These are phyloP conservation scores for Gryganskiella cystojenkinii DNA, from an alignment of 192 early-diverging fungal genomes.

Conservation along the genomic window DNA sequence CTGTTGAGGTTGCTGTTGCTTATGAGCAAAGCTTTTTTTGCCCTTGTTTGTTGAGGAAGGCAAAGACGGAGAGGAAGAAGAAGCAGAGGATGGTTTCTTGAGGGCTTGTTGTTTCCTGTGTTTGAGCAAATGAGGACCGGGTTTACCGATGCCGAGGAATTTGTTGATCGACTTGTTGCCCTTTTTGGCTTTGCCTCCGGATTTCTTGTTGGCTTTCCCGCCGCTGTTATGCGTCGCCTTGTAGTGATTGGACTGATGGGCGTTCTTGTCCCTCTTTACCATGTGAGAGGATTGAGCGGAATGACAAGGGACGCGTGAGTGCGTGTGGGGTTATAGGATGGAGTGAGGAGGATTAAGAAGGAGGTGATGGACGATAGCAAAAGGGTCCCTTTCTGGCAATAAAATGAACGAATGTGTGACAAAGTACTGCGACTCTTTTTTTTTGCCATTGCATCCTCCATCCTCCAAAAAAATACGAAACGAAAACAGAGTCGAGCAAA, in stretches of 20 bases:
- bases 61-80: background rate
- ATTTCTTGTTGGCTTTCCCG: constrained; percentile 28
- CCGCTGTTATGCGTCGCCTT: constrained; percentile 26
- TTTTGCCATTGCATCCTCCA: too few relatives aligned
- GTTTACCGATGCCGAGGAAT: constrained; percentile 39
- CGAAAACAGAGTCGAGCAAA: too few relatives aligned
- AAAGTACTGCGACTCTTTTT: too few relatives aligned
- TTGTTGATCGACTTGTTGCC: constrained; percentile 48
- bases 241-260: constrained; percentile 40
- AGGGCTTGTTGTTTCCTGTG: constrained; percentile 7
- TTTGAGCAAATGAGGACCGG: constrained; percentile 33
- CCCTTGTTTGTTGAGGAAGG: constrained; percentile 1
- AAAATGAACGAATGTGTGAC: too few relatives aligned
- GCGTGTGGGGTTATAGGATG: too few relatives aligned
- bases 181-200: constrained; percentile 28
- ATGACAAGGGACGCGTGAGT: too few relatives aligned
- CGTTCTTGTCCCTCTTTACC: constrained; percentile 34
- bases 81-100: background rate
- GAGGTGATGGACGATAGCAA: too few relatives aligned
- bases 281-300: background rate
- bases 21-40: background rate
- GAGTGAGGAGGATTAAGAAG: too few relatives aligned
- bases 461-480: too few relatives aligned
- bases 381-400: too few relatives aligned
- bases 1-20: background rate